Base-by-base conservation (phyloP, 306 rosid genomes). In the Trifolium dubium region DNA sequence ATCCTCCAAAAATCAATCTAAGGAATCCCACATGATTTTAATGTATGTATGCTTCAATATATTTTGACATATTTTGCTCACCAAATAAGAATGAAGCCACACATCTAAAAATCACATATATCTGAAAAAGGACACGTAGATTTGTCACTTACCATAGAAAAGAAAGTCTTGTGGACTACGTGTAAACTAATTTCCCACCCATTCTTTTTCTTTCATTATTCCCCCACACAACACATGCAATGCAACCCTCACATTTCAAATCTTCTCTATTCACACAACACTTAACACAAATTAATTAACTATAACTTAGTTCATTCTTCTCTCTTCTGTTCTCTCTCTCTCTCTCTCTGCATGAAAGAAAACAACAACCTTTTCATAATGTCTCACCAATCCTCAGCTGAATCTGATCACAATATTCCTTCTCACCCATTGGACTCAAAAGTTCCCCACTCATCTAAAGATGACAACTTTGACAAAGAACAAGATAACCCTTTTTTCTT, bases 131-230 rank as follows among this genome's bases (percentile, higher is more conserved):
- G 90, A 85, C 97, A 86, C 98, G 96, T 89, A 64, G 59, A 17
- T 58, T 79, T 87, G 92, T 87, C 90, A 82, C 59, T 77, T 83
- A 81, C 92, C 97, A 90, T 85, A 87, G 67, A 86, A 79, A 81
- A 72, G 10, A 58, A 67, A 17, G 79, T 56, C 32, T 54, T 56
- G 63, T 14, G 84, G 46, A 72, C 81, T 88, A 93, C 97, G 96
- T 88, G 96, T 86, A 67, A 81, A 73, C 84, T 68, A 76, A 83
- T 43, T 76, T 83, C 89, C 92, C 96, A 87, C 87, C 81, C 92
- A 82, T 79, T 88, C 41, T 6, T 37, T 60, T 29, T 34, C 61
- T 58, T 28, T 77, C 78, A 78, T 69, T 58, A 80, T 82, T 64
- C 71, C 80, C 80, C 71, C 85, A 6, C 86, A 60, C 80, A 59